phyloP scores from a whole-genome alignment of 257 asterid genomes.

The Solanum pimpinellifolium region DNA sequence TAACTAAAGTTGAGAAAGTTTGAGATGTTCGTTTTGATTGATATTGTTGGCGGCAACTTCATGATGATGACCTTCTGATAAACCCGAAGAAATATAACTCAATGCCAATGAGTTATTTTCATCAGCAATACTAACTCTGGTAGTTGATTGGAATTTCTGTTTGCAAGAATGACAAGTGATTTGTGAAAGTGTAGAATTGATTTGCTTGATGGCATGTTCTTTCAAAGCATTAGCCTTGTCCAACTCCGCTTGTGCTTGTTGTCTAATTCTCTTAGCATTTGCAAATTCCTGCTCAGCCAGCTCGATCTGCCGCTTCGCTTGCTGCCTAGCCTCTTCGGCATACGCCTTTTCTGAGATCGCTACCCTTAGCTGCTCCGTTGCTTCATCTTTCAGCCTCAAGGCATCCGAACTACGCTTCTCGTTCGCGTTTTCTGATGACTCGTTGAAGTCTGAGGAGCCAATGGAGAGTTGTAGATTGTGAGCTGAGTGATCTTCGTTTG shows the following conservation, averaged over 20 bases:
- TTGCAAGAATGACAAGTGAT: conserved; percentile 65
- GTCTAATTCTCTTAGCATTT: conserved; percentile 65
- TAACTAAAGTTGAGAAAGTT: conserved; percentile 12
- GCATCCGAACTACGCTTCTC: conserved; percentile 14
- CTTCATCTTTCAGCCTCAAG: conserved; percentile 20
- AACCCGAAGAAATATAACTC: conserved; percentile 42
- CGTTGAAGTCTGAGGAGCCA: conserved; percentile 21
- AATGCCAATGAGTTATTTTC: conserved; percentile 11
- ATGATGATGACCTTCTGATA: conserved; percentile 25
- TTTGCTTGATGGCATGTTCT: conserved; percentile 46
- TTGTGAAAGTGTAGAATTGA: conserved; percentile 37
- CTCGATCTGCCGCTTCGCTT: conserved; percentile 59
- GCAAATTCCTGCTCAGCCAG: conserved; percentile 65
- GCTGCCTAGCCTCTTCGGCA: conserved; percentile 64
- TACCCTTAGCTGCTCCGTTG: conserved; percentile 25
- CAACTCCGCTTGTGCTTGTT: conserved; percentile 60
- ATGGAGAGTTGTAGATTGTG: conserved; percentile 30
- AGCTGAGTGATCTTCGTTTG: conserved; percentile 22
- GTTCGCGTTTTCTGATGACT: not conserved
- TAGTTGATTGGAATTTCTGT: conserved; percentile 29
- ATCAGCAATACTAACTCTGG: not conserved
- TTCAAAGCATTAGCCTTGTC: conserved; percentile 46
- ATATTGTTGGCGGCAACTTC: conserved; percentile 15
- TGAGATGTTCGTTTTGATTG: conserved; percentile 10
- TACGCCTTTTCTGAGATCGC: conserved; percentile 59